Evolutionary conservation across 257 asterid genomes (phyloP).

Genomic region (Solanum chilense): DNA sequence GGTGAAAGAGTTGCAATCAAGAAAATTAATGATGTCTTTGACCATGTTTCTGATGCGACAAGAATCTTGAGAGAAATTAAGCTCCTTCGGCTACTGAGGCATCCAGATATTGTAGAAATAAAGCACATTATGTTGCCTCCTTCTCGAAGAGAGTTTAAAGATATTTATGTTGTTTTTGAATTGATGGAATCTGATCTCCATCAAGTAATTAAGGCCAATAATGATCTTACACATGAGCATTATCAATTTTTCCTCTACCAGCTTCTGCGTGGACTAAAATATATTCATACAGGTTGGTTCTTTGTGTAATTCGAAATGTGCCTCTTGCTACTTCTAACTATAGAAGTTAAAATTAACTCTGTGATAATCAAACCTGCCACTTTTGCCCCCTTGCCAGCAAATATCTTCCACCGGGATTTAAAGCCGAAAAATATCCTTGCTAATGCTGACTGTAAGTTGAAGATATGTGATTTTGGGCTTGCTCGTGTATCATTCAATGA

Average conservation of each 20-base stretch:
- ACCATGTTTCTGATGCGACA: constrained; percentile 94
- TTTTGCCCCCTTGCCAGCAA: constrained; percentile 34
- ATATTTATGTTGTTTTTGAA: constrained; percentile 12
- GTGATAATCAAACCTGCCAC: constrained; percentile 1
- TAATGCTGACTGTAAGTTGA: constrained; percentile 92
- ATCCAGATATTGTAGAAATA: constrained; percentile 81
- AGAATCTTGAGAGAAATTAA: constrained; percentile 91
- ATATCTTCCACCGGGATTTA: constrained; percentile 88
- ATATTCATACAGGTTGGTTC: constrained; percentile 66
- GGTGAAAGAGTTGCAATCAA: constrained; percentile 96
- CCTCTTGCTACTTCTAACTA: not conserved
- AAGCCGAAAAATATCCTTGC: constrained; percentile 97
- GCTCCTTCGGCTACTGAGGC: constrained; percentile 84
- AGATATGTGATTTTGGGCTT: constrained; percentile 96
- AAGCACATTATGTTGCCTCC: constrained; percentile 10
- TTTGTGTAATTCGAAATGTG: not conserved
- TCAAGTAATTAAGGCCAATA: constrained; percentile 1
- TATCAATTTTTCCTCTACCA: constrained; percentile 87
- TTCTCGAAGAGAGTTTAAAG: constrained; percentile 5
- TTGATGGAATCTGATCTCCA: constrained; percentile 15
- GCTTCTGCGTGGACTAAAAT: constrained; percentile 88
- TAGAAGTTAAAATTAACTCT: not conserved
- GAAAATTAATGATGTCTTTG: constrained; percentile 92
- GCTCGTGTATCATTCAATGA: constrained; percentile 96
- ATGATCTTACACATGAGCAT: constrained; percentile 83